phyloP scores from a whole-genome alignment of 805 yeast genomes.

The Kodamaea kaohsiungensis region DNA sequence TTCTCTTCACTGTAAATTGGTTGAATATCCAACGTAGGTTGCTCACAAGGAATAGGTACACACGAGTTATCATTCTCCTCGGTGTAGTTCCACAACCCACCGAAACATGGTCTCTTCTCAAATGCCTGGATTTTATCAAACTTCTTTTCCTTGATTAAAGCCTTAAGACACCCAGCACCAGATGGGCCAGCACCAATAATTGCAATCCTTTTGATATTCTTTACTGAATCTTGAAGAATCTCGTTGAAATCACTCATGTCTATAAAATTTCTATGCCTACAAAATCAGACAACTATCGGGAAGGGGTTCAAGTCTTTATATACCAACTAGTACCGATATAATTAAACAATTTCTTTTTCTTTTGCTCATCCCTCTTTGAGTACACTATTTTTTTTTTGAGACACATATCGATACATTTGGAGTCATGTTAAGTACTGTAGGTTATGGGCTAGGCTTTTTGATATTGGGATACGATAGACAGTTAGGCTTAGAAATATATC shows the following conservation, averaged over 20 bases:
- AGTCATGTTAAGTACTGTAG: not conserved
- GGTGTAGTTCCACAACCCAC: constrained; percentile 79
- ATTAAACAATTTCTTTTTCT: constrained; percentile 3
- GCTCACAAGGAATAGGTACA: constrained; percentile 22
- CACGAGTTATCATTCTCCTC: constrained; percentile 24
- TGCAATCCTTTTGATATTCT: constrained; percentile 15
- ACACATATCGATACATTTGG: not conserved
- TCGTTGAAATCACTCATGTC: constrained; percentile 7
- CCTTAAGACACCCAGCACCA: constrained; percentile 33
- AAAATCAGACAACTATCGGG: not conserved
- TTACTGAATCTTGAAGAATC: constrained; percentile 6
- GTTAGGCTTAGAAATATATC: no score
- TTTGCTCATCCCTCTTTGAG: not conserved
- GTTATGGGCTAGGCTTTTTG: not conserved
- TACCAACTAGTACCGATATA: not conserved
- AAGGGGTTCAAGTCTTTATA: not conserved
- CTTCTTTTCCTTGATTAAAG: constrained; percentile 52
- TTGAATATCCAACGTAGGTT: constrained; percentile 18
- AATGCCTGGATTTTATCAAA: constrained; percentile 54
- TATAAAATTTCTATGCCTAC: not conserved
- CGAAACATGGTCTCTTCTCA: constrained; percentile 60
- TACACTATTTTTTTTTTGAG: not conserved
- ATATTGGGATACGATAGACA: no score
- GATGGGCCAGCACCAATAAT: constrained; percentile 26
- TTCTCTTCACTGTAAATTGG: constrained; percentile 13